These are phyloP conservation scores for Cladophialophora bantiana DNA, from an alignment of 2,329 filamentous ascomycete species.

Conservation along the genomic window DNA sequence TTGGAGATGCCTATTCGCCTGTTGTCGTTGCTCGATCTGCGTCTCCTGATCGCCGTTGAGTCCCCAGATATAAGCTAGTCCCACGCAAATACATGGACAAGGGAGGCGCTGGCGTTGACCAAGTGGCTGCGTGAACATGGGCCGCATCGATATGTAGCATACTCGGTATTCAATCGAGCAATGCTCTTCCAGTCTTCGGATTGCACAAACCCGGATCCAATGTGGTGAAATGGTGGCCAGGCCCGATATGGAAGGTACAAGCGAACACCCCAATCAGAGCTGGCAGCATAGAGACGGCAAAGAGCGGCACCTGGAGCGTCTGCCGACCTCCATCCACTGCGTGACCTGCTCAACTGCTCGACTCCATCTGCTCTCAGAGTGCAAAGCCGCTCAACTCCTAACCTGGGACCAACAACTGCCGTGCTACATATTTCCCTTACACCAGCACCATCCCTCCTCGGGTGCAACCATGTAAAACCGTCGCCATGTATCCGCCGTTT, in stretches of 20 bases:
- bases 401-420: not conserved
- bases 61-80: not conserved
- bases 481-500: conserved; percentile 60
- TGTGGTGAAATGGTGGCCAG: not conserved
- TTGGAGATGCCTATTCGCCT: not conserved
- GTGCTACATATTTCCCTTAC: not conserved
- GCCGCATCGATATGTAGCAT: not conserved
- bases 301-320: not conserved
- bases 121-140: not conserved
- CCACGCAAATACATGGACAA: not conserved
- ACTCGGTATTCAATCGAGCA: too few species aligned
- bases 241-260: not conserved
- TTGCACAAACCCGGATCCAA: too few species aligned
- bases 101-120: not conserved
- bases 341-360: too few species aligned
- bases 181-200: too few species aligned
- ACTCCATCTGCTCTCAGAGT: not conserved
- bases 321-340: too few species aligned
- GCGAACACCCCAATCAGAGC: not conserved
- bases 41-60: not conserved
- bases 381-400: conserved; percentile 9
- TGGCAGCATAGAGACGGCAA: not conserved
- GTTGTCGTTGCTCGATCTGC: not conserved
- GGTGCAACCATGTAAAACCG: conserved; percentile 25
- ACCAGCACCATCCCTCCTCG: not conserved